These are phyloP conservation scores for Withania somnifera DNA, from an alignment of 305 asterid genomes.

Conservation along the genomic window DNA sequence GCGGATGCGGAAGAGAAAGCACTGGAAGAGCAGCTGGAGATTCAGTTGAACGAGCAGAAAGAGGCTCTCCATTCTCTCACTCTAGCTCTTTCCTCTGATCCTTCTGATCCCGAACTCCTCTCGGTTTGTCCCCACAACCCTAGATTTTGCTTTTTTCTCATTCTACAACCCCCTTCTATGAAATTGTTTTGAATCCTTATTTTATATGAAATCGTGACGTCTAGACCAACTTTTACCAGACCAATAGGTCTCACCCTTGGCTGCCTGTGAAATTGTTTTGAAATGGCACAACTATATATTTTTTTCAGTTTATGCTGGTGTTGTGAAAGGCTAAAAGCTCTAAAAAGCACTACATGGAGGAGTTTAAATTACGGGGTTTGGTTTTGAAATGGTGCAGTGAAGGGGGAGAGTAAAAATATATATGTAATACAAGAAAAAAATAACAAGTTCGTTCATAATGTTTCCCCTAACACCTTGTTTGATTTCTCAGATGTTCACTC, in stretches of 20 bases:
- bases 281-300: no score
- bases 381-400: background rate
- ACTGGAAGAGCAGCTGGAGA: slow-evolving; percentile 63
- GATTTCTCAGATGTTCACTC: no score
- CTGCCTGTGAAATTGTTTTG: no score
- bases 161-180: background rate
- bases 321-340: background rate
- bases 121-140: slow-evolving; percentile 25
- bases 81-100: slow-evolving; percentile 59
- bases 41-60: slow-evolving; percentile 59
- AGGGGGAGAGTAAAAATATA: no score
- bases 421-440: no score
- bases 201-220: no score
- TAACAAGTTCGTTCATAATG: no score
- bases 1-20: slow-evolving; percentile 70
- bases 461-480: no score
- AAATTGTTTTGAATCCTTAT: background rate
- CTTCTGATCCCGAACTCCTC: slow-evolving; percentile 60
- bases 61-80: slow-evolving; percentile 61
- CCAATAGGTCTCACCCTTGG: no score
- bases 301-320: background rate
- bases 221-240: no score
- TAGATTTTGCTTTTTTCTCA: background rate
- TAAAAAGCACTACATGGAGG: background rate
- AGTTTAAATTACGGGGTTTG: background rate